phyloP scores from a whole-genome alignment of 2,329 filamentous ascomycete species.

The Monosporascus sp. region DNA sequence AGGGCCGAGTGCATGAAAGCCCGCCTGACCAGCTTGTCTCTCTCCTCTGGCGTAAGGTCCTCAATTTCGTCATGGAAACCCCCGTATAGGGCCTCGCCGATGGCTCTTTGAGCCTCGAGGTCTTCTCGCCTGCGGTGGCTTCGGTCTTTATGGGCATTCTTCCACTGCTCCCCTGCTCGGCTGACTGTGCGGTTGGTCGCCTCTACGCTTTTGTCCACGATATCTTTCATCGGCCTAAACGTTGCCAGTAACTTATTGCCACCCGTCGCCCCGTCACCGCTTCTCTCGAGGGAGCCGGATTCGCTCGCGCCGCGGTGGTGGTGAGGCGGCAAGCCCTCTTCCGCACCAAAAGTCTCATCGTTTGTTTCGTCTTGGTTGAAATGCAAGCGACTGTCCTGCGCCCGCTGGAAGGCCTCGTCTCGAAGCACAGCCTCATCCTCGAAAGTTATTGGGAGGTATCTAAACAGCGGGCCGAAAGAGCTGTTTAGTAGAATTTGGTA shows the following conservation, averaged over 20 bases:
- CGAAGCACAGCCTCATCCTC: conserved; percentile 92
- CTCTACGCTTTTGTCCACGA: conserved; percentile 44
- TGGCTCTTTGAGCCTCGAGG: conserved; percentile 65
- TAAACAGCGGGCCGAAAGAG: conserved; percentile 79
- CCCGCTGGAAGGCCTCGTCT: conserved; percentile 80
- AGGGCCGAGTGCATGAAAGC: conserved; percentile 90
- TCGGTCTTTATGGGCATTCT: conserved; percentile 43
- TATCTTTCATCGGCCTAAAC: conserved; percentile 38
- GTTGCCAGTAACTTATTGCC: background rate
- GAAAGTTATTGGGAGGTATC: conserved; percentile 87
- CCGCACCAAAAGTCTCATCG: conserved; percentile 30
- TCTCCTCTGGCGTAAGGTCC: conserved; percentile 83
- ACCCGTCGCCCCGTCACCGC: conserved; percentile 11
- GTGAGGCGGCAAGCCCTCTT: conserved; percentile 33
- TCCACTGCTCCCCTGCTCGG: conserved; percentile 33
- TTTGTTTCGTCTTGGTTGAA: conserved; percentile 49
- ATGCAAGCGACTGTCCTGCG: conserved; percentile 66
- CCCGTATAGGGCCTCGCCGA: conserved; percentile 78
- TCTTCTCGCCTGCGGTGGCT: conserved; percentile 50
- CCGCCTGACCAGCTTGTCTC: conserved; percentile 77
- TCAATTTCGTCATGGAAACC: conserved; percentile 90
- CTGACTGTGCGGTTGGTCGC: conserved; percentile 42
- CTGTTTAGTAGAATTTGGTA: conserved; percentile 79
- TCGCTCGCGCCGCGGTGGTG: conserved; percentile 39
- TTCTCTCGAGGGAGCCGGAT: conserved; percentile 26